Base-by-base conservation (phyloP, 371 early-diverging fungal genomes). In the Mortierella sp. region DNA sequence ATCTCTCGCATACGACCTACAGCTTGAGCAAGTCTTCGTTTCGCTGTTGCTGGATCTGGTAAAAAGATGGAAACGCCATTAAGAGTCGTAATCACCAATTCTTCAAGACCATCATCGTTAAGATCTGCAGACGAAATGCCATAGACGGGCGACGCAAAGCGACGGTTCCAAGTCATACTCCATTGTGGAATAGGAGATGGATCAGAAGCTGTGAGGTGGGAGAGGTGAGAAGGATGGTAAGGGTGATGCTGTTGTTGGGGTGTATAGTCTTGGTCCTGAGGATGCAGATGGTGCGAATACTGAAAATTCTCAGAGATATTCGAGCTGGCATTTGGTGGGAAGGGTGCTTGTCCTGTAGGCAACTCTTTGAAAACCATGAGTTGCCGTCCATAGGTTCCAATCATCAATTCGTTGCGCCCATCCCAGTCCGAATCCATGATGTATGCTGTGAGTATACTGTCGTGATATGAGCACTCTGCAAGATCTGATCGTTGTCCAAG, bases 401-500 rank as follows among this genome's bases (percentile, higher is more conserved):
- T 88, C 40, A 94, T 61, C 18, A 94, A 84, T 73, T 94, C 94
- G 47, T 87, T 86, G 49, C 84, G 84, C 3, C 94, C 94, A 81
- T 92, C 91, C 88, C 90, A 93, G 64, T 94, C 93, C 14, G 94
- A 88, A 66, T 94, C 94, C 87, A 91, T 90, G 22, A 89, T 90
- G 84, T 93, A 91, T 1, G 92, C 91, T 18, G 92, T 88, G 30
- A 93, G 76, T 3, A 93, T 90, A 69, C 91, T 90, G 67, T 92
- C 91, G 70, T 90, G 87, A n/a, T 87, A 84, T 30, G 87, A 81
- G 24, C 89, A 90, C 45, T 90, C 87, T 6, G 89, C 88, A 5
- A 92, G 70, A 14, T 88, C 83, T 45, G 85, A 70, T 30, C 85
- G 80, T 12, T 71, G 78, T 10, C 73, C 59, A 5, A 91, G 64